These are phyloP conservation scores for Ustilago curta DNA, from an alignment of 1,284 basidiomycete genomes.

Conservation along the genomic window DNA sequence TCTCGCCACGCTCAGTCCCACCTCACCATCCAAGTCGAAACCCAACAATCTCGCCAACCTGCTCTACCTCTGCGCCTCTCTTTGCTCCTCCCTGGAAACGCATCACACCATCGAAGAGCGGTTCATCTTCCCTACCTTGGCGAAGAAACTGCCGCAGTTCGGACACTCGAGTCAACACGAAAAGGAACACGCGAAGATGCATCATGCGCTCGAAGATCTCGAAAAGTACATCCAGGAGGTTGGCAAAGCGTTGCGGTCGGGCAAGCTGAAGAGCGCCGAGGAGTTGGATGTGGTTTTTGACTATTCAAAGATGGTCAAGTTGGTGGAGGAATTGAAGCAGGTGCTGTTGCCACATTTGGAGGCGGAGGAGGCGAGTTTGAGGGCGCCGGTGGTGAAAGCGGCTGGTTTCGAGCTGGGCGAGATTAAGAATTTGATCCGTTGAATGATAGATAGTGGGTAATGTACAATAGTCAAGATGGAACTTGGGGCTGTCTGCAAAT, in stretches of 20 bases:
- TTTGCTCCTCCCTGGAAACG: slow-evolving; percentile 49
- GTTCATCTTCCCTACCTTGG: slow-evolving; percentile 61
- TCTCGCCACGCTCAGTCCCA: slow-evolving; percentile 20
- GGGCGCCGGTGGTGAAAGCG: slow-evolving; percentile 39
- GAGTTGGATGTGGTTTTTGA: slow-evolving; percentile 43
- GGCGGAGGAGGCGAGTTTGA: slow-evolving; percentile 54
- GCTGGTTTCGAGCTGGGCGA: slow-evolving; percentile 48
- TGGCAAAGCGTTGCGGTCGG: slow-evolving; percentile 12
- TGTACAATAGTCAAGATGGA: slow-evolving; percentile 6
- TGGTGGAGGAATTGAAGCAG: slow-evolving; percentile 29
- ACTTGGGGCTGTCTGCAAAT: no score
- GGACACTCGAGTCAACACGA: slow-evolving; percentile 41
- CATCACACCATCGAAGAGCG: slow-evolving; percentile 64
- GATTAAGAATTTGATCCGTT: slow-evolving; percentile 43
- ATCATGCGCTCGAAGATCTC: slow-evolving; percentile 30
- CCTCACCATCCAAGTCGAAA: slow-evolving; percentile 17
- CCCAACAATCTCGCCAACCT: slow-evolving; percentile 23
- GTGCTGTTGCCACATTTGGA: slow-evolving; percentile 53
- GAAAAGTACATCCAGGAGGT: slow-evolving; percentile 27
- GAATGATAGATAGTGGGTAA: not conserved
- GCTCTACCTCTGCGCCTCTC: slow-evolving; percentile 21
- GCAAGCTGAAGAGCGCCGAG: slow-evolving; percentile 18
- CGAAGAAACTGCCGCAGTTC: slow-evolving; percentile 58
- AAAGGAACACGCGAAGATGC: slow-evolving; percentile 53
- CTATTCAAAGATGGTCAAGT: slow-evolving; percentile 20